phyloP scores from a whole-genome alignment of 73 alveolate genomes.

The Paramecium biaurelia region DNA sequence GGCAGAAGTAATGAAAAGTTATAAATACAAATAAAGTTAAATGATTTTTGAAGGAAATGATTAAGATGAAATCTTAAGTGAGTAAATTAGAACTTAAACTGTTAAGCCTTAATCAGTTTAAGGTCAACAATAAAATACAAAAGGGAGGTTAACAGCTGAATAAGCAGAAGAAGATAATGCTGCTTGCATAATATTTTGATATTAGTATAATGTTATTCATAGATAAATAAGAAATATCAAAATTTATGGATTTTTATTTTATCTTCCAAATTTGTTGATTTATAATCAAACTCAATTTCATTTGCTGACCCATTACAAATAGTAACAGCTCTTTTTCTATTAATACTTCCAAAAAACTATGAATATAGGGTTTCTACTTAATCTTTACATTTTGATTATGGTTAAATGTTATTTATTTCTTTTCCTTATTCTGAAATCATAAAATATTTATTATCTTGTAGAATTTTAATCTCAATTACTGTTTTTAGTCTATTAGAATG shows the following conservation, averaged over 20 bases:
- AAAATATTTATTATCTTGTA: background rate
- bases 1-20: background rate
- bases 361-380: slow-evolving; percentile 4
- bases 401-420: background rate
- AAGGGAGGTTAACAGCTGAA: background rate
- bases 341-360: background rate
- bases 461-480: background rate
- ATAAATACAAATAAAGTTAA: background rate
- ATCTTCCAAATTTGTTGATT: slow-evolving; percentile 6
- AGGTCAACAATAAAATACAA: background rate
- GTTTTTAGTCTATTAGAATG: background rate
- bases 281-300: background rate
- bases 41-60: background rate
- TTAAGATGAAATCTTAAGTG: background rate
- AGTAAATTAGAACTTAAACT: background rate
- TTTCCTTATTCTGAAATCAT: background rate
- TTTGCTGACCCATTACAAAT: background rate
- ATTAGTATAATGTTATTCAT: background rate
- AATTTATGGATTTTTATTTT: background rate
- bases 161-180: slow-evolving; percentile 12
- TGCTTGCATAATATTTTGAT: slow-evolving; percentile 2
- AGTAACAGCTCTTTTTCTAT: slow-evolving; percentile 3
- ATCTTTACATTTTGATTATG: background rate
- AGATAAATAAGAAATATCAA: background rate
- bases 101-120: background rate